Evolutionary conservation across 306 rosid species (phyloP), one percentile per base, ranked within the genome.

Genomic region (Fragaria vesca): DNA sequence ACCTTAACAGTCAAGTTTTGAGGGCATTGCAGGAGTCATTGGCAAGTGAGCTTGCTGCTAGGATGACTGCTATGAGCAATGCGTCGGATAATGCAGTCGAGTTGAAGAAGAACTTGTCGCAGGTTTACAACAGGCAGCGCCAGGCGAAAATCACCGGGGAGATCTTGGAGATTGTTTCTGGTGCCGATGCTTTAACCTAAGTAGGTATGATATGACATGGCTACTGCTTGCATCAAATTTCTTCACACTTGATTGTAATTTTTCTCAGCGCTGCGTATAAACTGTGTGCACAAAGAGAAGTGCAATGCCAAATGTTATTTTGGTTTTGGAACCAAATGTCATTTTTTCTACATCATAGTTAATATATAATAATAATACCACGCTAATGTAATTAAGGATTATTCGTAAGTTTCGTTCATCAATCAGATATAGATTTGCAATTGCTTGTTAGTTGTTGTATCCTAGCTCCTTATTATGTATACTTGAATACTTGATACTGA

Each of bases 71-170:
- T 32, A 91, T 93, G 98, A 91, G 90, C 84, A 91, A 8, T 83
- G 98, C 98, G 12, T 73, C 80, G 12, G 97, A 93, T 70, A 91
- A 91, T 82, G 98, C 98, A 0, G 1, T 16, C 0, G 97, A 93
- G 77, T 82, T 91, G 91, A 93, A 82, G 93, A 91, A 85, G 85
- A 74, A 0, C 55, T 80, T 91, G 76, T 91, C 98, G 2, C 28
- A 0, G 16, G 50, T 75, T 8, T 93, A 93, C 80, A 93, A 93
- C 71, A 83, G 98, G 84, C 66, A 89, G 77, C 97, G 96, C 46
- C 98, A 93, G 74, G 98, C 97, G 2, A 91, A 93, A 81, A 93
- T 93, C 81, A 91, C 98, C 0, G 96, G 97, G 2, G 98, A 93
- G 88, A 93, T 93, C 15, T 87, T 93, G 48, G 98, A 93, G 88